Conservation (phyloP, 768 basidiomycete species). For the Suillus subalutaceus region DNA sequence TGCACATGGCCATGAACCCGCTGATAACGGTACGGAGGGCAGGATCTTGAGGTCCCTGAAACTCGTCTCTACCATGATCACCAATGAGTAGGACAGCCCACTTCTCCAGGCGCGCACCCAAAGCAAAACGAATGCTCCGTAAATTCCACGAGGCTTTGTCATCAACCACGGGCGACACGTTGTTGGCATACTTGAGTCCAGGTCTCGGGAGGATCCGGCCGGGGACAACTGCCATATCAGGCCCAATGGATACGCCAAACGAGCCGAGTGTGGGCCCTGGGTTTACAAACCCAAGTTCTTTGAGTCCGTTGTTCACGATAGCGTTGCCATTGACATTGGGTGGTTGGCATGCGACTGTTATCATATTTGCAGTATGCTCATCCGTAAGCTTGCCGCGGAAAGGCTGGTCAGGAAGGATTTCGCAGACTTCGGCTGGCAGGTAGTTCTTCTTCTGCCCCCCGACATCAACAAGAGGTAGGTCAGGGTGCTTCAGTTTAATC, state of each 20-base stretch:
- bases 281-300: conserved; percentile 43
- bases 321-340: conserved; percentile 51
- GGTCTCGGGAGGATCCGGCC: conserved; percentile 53
- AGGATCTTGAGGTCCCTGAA: conserved; percentile 54
- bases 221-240: conserved; percentile 57
- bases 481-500: conserved; percentile 39
- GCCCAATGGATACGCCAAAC: conserved; percentile 50
- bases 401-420: conserved; percentile 45
- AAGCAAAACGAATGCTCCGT: conserved; percentile 59
- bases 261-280: conserved; percentile 38
- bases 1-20: conserved; percentile 68
- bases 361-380: conserved; percentile 55
- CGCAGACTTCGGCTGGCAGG: conserved; percentile 52
- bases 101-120: conserved; percentile 54
- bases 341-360: conserved; percentile 49
- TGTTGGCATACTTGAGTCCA: conserved; percentile 41
- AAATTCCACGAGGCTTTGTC: conserved; percentile 57
- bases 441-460: conserved; percentile 45
- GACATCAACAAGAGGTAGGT: conserved; percentile 50
- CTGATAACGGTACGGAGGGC: conserved; percentile 46
- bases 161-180: conserved; percentile 37
- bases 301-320: conserved; percentile 47
- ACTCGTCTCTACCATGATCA: conserved; percentile 67
- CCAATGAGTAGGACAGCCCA: conserved; percentile 74
- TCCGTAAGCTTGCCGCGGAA: conserved; percentile 56